Conservation (phyloP, 257 asterid species). For the Eustoma russellianum region DNA sequence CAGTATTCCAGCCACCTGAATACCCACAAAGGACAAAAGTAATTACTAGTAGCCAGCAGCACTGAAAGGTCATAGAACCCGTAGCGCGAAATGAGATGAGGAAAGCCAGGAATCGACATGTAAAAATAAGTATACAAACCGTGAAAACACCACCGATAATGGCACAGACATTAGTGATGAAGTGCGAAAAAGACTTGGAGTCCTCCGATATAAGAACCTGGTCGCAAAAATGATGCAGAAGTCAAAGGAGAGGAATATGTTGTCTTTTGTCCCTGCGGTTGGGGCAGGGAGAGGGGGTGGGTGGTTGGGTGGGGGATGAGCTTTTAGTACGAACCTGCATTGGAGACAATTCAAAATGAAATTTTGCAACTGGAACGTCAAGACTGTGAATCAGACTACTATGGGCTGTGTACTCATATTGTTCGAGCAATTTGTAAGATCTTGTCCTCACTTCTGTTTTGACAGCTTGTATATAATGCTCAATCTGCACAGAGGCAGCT, state of each 20-base stretch:
- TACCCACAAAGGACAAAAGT: constrained; percentile 4
- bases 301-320: too few relatives aligned
- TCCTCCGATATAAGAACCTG: constrained; percentile 42
- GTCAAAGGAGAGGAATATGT: background rate
- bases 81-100: background rate
- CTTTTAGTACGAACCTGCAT: constrained; percentile 54
- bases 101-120: background rate
- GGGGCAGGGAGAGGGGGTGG: too few relatives aligned
- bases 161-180: constrained; percentile 62
- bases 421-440: constrained; percentile 76
- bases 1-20: constrained; percentile 93
- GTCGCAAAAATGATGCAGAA: background rate
- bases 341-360: constrained; percentile 82
- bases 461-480: constrained; percentile 93
- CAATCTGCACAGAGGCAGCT: constrained; percentile 49
- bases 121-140: constrained; percentile 29
- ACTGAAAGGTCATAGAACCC: background rate
- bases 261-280: too few relatives aligned
- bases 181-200: constrained; percentile 58
- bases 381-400: constrained; percentile 83
- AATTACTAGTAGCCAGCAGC: background rate
- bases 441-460: constrained; percentile 90
- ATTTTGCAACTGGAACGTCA: constrained; percentile 72
- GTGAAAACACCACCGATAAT: constrained; percentile 81
- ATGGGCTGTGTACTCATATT: constrained; percentile 91